phyloP scores from a whole-genome alignment of 768 basidiomycete genomes.

The Suillus cothurnatus region DNA sequence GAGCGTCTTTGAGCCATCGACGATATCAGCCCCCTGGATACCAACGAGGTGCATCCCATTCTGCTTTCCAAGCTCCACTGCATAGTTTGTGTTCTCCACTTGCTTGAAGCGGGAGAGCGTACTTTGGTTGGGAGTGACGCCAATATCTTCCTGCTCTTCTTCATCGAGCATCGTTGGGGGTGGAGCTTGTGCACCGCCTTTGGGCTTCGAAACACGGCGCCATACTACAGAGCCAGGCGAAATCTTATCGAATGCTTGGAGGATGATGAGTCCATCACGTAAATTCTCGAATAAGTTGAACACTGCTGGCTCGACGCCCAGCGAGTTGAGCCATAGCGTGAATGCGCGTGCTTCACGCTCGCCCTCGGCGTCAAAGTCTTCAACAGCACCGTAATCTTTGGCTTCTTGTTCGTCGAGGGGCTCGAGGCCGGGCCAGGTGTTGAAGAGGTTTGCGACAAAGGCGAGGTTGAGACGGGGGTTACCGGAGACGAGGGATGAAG shows the following conservation, averaged over 20 bases:
- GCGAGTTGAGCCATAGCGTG: slow-evolving; percentile 96
- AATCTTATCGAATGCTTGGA: slow-evolving; percentile 97
- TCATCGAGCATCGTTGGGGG: slow-evolving; percentile 36
- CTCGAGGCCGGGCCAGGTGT: slow-evolving; percentile 93
- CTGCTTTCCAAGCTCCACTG: slow-evolving; percentile 88
- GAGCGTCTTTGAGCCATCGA: slow-evolving; percentile 89
- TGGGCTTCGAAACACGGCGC: slow-evolving; percentile 96
- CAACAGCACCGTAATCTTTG: slow-evolving; percentile 85
- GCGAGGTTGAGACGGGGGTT: slow-evolving; percentile 98
- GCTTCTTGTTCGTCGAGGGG: slow-evolving; percentile 94
- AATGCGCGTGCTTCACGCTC: slow-evolving; percentile 98
- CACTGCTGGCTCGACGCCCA: slow-evolving; percentile 95
- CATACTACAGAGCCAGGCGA: slow-evolving; percentile 90
- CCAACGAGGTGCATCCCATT: slow-evolving; percentile 96
- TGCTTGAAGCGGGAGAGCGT: slow-evolving; percentile 94
- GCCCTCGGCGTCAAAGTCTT: slow-evolving; percentile 99
- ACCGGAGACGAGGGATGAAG: slow-evolving; percentile 87
- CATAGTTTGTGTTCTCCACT: slow-evolving; percentile 98
- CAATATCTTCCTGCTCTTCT: slow-evolving; percentile 79
- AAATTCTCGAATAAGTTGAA: slow-evolving; percentile 97
- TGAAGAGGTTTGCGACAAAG: slow-evolving; percentile 98
- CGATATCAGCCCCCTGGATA: slow-evolving; percentile 97
- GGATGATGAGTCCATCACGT: slow-evolving; percentile 86
- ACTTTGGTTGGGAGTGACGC: slow-evolving; percentile 81
- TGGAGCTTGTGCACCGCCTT: slow-evolving; percentile 46